These are phyloP conservation scores for Capillidium heterosporum DNA, from an alignment of 371 early-diverging fungal species.

Conservation along the genomic window DNA sequence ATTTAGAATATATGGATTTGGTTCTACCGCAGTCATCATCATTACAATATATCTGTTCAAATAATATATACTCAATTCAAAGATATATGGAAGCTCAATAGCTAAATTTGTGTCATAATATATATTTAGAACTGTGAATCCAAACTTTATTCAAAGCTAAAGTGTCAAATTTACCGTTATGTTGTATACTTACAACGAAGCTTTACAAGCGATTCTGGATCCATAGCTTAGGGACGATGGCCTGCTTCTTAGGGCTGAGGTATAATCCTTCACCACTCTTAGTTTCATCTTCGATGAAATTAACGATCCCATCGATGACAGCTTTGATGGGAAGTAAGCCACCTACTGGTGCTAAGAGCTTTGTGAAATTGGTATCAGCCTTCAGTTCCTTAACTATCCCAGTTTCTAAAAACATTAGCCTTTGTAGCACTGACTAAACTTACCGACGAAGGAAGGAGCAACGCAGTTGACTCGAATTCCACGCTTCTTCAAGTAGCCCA, in stretches of 20 bases:
- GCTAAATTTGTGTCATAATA: too few species aligned
- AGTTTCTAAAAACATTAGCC: background rate
- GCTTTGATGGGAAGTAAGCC: background rate
- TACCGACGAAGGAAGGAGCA: background rate
- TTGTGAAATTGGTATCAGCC: background rate
- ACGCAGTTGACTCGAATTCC: background rate
- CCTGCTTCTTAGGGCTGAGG: background rate
- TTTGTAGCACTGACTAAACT: background rate
- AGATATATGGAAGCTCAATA: too few species aligned
- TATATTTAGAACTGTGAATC: too few species aligned
- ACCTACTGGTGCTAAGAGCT: background rate
- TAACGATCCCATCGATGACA: background rate
- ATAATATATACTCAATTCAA: too few species aligned
- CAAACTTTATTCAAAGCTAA: too few species aligned
- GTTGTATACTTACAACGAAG: too few species aligned
- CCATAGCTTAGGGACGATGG: background rate
- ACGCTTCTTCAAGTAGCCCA: background rate
- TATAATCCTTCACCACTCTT: background rate
- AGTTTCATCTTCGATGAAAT: background rate
- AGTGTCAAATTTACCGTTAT: too few species aligned
- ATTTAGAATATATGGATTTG: too few species aligned
- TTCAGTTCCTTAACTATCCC: background rate
- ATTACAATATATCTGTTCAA: too few species aligned
- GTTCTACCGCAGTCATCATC: too few species aligned
- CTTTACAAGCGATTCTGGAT: too few species aligned